Evolutionary conservation across 2,329 filamentous ascomycete species (phyloP).

Genomic region (Hymenoscyphus albidus): DNA sequence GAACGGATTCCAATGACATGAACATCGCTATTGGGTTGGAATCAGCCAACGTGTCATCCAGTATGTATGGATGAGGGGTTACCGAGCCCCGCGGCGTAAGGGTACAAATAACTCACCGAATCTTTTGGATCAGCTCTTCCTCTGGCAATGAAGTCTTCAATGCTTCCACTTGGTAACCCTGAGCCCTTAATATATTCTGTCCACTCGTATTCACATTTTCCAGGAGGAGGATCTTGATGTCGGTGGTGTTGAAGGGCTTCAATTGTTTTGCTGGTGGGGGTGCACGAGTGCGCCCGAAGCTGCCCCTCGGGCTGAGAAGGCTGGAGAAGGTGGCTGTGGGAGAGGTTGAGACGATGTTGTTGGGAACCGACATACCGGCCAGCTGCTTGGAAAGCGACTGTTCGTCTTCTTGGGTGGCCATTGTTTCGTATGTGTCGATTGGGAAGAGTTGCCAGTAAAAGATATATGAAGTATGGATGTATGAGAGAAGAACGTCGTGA

Average conservation of each 20-base stretch:
- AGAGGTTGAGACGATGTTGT: conserved; percentile 67
- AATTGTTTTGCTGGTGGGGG: conserved; percentile 64
- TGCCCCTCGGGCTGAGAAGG: conserved; percentile 49
- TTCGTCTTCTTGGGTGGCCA: conserved; percentile 42
- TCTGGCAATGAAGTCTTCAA: conserved; percentile 87
- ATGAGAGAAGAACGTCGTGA: conserved; percentile 7
- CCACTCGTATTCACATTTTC: conserved; percentile 96
- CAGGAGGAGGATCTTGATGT: conserved; percentile 92
- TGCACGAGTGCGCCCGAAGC: conserved; percentile 49
- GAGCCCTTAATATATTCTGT: conserved; percentile 71
- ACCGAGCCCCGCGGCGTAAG: conserved; percentile 32
- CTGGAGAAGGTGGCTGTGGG: conserved; percentile 73
- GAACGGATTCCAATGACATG: conserved; percentile 98
- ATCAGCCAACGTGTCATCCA: conserved; percentile 15
- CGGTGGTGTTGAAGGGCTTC: conserved; percentile 92
- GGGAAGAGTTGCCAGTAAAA: neutral
- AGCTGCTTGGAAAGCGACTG: conserved; percentile 40
- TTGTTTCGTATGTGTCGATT: conserved; percentile 13
- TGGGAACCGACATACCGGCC: conserved; percentile 46
- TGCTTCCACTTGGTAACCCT: conserved; percentile 95
- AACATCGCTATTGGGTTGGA: conserved; percentile 61
- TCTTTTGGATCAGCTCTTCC: conserved; percentile 94
- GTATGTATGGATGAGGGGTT: conserved; percentile 1
- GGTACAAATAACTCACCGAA: conserved; percentile 53
- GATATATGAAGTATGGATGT: neutral